Base-by-base conservation (phyloP, 2,329 filamentous ascomycete species). In the Blumeria hordei region DNA sequence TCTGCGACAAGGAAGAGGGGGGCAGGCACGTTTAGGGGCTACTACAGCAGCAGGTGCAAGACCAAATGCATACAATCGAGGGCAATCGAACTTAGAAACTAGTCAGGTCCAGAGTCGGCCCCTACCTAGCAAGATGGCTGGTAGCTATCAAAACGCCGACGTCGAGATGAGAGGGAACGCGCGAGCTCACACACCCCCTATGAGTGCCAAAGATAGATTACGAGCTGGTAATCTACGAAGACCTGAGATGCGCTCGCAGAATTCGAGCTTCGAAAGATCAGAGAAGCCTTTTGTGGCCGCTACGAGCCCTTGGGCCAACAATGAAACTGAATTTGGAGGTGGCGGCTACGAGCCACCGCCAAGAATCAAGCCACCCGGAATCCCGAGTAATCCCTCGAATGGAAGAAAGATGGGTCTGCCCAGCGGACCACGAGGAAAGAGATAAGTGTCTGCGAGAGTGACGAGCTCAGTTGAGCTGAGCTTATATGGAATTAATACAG, bases 121-220 rank as follows among this genome's bases (percentile, higher is more conserved):
- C 36, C 69, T 87, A 55, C 82, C 85, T 7, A 85, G 81, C 60
- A 83, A 88, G 68, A 72, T 82, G 55, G 75, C 75, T 14, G 85
- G 82, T 12, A 90, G 83, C 64, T 85, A 87, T 65, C 85, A 92
- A 70, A 76, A 67, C 53, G 69, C 60, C 59, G 65, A 44, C 54
- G 36, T 43, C 8, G 16, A 21, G 9, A 57, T 61, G 65, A 64
- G 64, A 69, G 62, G 64, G 59, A 64, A 66, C 62, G 59, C 63
- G 59, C 62, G 55, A 35, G 44, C 36, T 6, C 28, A 41, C 21
- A 58, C 58, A 3, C 57, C 59, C 14, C 49, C 49, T 16, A 50
- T 59, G 54, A 54, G 44, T 18, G 87, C 87, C 53, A 85, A 93
- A 69, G 85, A 94, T 62, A 74, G 85, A 61, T 71, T 95, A 61